phyloP scores from a whole-genome alignment of 805 yeast genomes.

The Saccharomycopsis synnaedendra region DNA sequence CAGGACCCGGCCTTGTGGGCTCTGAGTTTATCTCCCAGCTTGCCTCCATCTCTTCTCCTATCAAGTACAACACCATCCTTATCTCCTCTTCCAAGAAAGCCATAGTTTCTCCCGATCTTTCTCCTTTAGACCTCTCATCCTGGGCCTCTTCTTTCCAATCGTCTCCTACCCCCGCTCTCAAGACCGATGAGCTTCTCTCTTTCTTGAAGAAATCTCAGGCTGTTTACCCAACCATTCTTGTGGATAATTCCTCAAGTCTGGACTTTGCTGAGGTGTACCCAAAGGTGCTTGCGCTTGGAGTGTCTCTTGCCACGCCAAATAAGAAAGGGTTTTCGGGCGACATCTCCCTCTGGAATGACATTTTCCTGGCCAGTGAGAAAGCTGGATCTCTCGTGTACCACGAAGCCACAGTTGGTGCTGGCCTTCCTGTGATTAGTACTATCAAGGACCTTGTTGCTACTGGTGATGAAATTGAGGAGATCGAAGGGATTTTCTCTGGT shows the following conservation, averaged over 20 bases:
- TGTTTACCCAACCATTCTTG: constrained; percentile 61
- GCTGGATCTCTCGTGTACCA: constrained; percentile 80
- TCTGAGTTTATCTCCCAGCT: constrained; percentile 82
- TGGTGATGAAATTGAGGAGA: constrained; percentile 83
- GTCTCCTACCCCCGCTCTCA: constrained; percentile 34
- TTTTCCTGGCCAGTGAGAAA: constrained; percentile 44
- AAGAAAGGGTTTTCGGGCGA: constrained; percentile 91
- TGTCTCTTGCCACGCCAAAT: constrained; percentile 96
- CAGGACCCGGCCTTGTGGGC: constrained; percentile 92
- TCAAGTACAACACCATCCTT: constrained; percentile 66
- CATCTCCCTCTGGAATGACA: constrained; percentile 61
- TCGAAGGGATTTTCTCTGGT: constrained; percentile 96
- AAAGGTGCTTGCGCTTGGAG: constrained; percentile 57
- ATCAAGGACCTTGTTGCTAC: constrained; percentile 81
- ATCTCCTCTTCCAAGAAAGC: constrained; percentile 70
- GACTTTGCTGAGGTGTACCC: constrained; percentile 71
- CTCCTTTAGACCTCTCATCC: constrained; percentile 51
- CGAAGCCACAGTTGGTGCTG: constrained; percentile 99
- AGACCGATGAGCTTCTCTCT: constrained; percentile 45
- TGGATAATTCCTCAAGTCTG: constrained; percentile 90
- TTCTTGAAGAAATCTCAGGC: constrained; percentile 37
- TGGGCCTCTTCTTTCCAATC: constrained; percentile 43
- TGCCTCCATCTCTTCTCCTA: constrained; percentile 43
- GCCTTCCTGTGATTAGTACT: constrained; percentile 86
- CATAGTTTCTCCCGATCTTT: constrained; percentile 53